Conservation (phyloP, 371 early-diverging fungal species). For the Mucor indicus region DNA sequence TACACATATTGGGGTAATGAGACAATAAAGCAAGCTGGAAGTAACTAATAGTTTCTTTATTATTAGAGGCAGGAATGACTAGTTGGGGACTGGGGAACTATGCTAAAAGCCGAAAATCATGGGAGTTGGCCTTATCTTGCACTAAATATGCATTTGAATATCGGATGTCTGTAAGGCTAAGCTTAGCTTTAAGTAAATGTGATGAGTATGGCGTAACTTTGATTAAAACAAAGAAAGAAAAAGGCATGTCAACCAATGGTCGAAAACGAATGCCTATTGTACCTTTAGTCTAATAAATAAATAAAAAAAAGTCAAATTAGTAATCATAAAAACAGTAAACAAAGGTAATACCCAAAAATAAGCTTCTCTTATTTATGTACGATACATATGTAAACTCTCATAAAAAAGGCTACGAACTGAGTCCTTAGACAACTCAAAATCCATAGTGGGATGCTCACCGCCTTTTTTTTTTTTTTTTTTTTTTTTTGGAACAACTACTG, state of each 20-base stretch:
- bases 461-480: no score
- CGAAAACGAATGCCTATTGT: slow-evolving; percentile 18
- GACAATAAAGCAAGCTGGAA: no score
- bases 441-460: no score
- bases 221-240: slow-evolving; percentile 12
- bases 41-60: neutral
- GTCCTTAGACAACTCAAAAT: no score
- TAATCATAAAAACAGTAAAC: no score
- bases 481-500: no score
- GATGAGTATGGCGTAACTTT: slow-evolving; percentile 24
- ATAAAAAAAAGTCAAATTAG: neutral
- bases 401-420: no score
- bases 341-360: no score
- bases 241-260: slow-evolving; percentile 15
- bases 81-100: slow-evolving; percentile 40
- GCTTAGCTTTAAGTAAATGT: slow-evolving; percentile 22
- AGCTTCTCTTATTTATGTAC: no score
- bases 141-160: slow-evolving; percentile 30
- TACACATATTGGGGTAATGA: slow-evolving; percentile 51
- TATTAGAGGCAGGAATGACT: slow-evolving; percentile 45
- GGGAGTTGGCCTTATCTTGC: slow-evolving; percentile 24
- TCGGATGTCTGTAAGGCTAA: slow-evolving; percentile 20
- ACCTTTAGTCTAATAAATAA: no score
- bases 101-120: slow-evolving; percentile 27
- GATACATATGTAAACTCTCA: no score